A percentile compares a stretch with the other conserved stretches of the same genome.
Conservation (phyloP, 208 protist species). For the Polymyxa betae region DNA sequence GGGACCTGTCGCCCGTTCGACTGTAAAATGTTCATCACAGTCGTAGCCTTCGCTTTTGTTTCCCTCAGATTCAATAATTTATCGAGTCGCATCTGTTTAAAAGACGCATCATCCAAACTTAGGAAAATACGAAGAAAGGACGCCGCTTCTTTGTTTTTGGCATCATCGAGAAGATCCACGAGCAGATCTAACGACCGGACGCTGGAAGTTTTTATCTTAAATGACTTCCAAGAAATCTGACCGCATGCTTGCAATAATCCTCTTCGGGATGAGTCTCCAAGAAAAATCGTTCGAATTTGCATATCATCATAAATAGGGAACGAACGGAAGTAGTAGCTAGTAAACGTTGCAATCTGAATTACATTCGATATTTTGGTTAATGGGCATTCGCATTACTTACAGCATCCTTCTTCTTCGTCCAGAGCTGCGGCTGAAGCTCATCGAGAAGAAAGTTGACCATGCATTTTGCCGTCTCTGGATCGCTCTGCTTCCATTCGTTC, state of each 20-base stretch:
- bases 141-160: neutral
- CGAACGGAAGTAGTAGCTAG: slow-evolving; percentile 49
- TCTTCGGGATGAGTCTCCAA: neutral
- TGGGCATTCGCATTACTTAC: neutral
- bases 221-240: slow-evolving; percentile 47
- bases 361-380: neutral
- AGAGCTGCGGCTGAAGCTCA: slow-evolving; percentile 33
- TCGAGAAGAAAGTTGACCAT: slow-evolving; percentile 46
- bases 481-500: neutral
- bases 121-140: neutral
- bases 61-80: slow-evolving; percentile 18
- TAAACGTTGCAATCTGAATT: slow-evolving; percentile 49
- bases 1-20: slow-evolving; percentile 1
- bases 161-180: slow-evolving; percentile 22
- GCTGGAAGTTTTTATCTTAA: slow-evolving; percentile 20
- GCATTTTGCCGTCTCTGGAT: slow-evolving; percentile 49
- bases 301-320: slow-evolving; percentile 16
- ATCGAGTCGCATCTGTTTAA: slow-evolving; percentile 15
- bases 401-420: slow-evolving; percentile 49
- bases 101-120: slow-evolving; percentile 2
- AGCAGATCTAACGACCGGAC: slow-evolving; percentile 17
- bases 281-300: slow-evolving; percentile 19
- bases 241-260: slow-evolving; percentile 23
- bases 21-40: neutral
- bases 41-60: slow-evolving; percentile 1